Percentiles rank a stretch among this genome's conserved stretches.
Conservation (phyloP, 306 rosid species). For the Trifolium fragiferum region DNA sequence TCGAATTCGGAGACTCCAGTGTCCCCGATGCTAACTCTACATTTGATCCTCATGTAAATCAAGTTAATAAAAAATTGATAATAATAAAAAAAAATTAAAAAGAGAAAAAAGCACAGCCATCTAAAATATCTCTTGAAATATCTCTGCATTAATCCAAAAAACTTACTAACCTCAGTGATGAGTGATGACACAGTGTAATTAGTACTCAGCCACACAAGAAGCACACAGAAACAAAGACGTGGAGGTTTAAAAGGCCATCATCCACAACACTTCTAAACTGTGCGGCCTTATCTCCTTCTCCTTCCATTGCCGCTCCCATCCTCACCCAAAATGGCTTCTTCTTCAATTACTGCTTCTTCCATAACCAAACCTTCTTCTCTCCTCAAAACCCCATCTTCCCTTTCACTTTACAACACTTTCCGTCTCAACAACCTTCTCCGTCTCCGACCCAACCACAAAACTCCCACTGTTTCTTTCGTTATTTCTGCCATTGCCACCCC, state of each 20-base stretch:
- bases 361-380: conserved; percentile 37
- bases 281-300: conserved; percentile 44
- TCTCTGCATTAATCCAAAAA: not conserved
- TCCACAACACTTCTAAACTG: too few species aligned
- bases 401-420: conserved; percentile 47
- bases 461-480: conserved; percentile 36
- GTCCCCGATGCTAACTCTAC: too few species aligned
- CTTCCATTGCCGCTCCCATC: conserved; percentile 1
- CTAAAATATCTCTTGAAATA: not conserved
- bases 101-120: too few species aligned
- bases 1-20: too few species aligned
- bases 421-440: conserved; percentile 49
- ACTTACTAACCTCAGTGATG: not conserved
- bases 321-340: conserved; percentile 60
- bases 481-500: conserved; percentile 77
- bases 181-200: not conserved
- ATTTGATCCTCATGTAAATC: too few species aligned
- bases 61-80: too few species aligned
- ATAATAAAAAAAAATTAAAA: too few species aligned
- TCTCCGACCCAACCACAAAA: conserved; percentile 41
- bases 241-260: conserved; percentile 33
- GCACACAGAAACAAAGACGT: not conserved
- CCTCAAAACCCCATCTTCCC: conserved; percentile 43
- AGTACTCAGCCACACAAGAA: not conserved
- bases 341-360: conserved; percentile 54